Evolutionary conservation across 768 basidiomycete genomes (phyloP), one percentile per base, ranked within the genome.

Genomic region (Boletus bicolor): DNA sequence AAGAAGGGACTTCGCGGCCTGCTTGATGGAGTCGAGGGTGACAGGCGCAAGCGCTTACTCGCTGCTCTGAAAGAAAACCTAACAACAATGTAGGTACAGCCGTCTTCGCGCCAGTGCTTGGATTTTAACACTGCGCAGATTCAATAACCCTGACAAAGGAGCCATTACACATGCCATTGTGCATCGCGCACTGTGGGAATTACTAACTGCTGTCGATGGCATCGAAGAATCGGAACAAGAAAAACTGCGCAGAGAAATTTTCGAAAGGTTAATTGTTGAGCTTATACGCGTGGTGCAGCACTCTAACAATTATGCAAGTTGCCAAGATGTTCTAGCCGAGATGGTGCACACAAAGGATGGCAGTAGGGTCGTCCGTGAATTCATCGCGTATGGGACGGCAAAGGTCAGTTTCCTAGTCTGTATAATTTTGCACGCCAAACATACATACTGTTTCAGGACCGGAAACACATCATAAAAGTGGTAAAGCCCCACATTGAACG

Each of bases 341-440:
- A 90, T 96, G 80, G 91, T 94, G 0, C 94, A 98, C 65, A 98
- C 94, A 15, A 92, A 84, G 66, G 91, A 96, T 62, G 94, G 94
- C 19, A 91, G 91, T 55, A 84, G 90, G 21, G 85, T 82, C 28
- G 93, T 90, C 4, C 84, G 94, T 42, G 87, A 93, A 58, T 90
- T 97, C 69, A 78, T 96, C 37, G 91, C 87, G 0, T 79, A 81
- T 43, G 92, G 92, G 5, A 83, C 80, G 12, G 92, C 94, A 5
- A 98, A 97, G 76, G 89, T 86, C 19, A 68, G 63, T 39, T 21
- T 5, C 12, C 5, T 21, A 11, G 26, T 28, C 14, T 9, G 24
- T 34, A 14, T 38, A 14, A n/a, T 36, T 39, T 19, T 45, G 2
- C 41, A 14, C 7, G 19, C 38, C 34, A 24, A 41, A 39, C 53